These are phyloP conservation scores for Cladosporium halotolerans DNA, from an alignment of 2,329 filamentous ascomycete species.

Conservation along the genomic window DNA sequence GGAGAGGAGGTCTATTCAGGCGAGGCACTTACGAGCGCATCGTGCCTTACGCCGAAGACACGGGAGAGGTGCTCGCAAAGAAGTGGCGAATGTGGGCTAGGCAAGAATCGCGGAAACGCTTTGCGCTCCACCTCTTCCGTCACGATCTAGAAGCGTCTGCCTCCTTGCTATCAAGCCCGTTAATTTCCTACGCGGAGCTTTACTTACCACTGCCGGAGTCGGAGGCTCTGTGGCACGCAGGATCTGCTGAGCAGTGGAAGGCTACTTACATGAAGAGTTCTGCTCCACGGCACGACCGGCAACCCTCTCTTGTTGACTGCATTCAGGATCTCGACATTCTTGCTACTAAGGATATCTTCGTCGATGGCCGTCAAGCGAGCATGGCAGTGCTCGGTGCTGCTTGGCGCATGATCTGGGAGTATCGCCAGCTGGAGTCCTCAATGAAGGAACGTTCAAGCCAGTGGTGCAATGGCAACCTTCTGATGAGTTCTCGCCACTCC, in stretches of 20 bases:
- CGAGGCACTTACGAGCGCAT: slow-evolving; percentile 40
- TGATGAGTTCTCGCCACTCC: slow-evolving; percentile 51
- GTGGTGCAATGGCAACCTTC: slow-evolving; percentile 32
- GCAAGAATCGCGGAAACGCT: slow-evolving; percentile 61
- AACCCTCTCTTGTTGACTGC: slow-evolving; percentile 51
- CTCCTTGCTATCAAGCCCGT: slow-evolving; percentile 56
- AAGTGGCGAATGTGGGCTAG: slow-evolving; percentile 63
- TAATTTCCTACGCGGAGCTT: slow-evolving; percentile 64
- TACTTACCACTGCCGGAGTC: slow-evolving; percentile 59
- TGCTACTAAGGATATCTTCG: slow-evolving; percentile 40
- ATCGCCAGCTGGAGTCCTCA: slow-evolving; percentile 53
- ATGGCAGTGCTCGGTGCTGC: slow-evolving; percentile 60
- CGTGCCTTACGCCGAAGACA: slow-evolving; percentile 47
- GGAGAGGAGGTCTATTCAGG: slow-evolving; percentile 54
- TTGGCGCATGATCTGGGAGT: slow-evolving; percentile 61
- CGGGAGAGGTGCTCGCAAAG: slow-evolving; percentile 50
- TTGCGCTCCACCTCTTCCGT: slow-evolving; percentile 59
- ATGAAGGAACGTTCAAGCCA: slow-evolving; percentile 44
- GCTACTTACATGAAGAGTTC: slow-evolving; percentile 44
- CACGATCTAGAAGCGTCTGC: slow-evolving; percentile 64
- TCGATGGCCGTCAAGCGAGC: slow-evolving; percentile 53
- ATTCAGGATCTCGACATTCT: slow-evolving; percentile 52
- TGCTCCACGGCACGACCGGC: slow-evolving; percentile 33
- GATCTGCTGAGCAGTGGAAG: slow-evolving; percentile 60
- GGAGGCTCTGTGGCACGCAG: slow-evolving; percentile 59